Conservation (phyloP, 129 eudicot genomes). For the Flaveria brownii region DNA sequence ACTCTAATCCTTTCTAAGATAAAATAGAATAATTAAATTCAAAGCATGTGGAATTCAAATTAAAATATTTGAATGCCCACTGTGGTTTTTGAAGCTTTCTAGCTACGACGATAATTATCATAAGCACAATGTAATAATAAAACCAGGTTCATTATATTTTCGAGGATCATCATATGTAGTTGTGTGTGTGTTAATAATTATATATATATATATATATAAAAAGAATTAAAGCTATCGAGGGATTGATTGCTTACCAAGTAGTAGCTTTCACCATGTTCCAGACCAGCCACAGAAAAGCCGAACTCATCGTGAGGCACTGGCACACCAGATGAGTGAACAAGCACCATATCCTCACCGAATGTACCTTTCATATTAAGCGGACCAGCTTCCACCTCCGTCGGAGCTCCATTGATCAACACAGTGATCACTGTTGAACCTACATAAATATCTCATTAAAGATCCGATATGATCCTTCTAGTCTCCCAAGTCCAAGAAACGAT, state of each 20-base stretch:
- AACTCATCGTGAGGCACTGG: conserved; percentile 56
- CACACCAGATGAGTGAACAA: conserved; percentile 76
- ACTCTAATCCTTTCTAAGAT: too few species aligned
- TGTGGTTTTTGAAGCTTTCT: background rate
- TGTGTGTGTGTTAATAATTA: background rate
- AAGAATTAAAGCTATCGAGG: background rate
- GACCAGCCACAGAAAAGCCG: conserved; percentile 49
- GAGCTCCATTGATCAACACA: conserved; percentile 82
- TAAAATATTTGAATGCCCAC: background rate
- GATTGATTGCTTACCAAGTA: conserved; percentile 61
- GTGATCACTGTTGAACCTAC: conserved; percentile 51
- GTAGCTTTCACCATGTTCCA: conserved; percentile 92
- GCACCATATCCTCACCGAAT: conserved; percentile 60
- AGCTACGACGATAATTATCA: background rate
- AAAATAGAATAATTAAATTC: too few species aligned
- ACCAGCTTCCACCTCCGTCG: conserved; percentile 68
- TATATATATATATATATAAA: background rate
- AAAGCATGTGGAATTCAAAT: background rate
- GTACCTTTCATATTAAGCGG: conserved; percentile 65
- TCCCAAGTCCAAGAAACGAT: background rate
- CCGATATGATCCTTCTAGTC: background rate
- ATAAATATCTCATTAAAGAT: background rate
- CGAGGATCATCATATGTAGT: background rate
- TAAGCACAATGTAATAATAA: background rate
- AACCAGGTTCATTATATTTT: background rate